These are phyloP conservation scores for Penicillium egyptiacum DNA, from an alignment of 495 filamentous ascomycete species.

Conservation along the genomic window DNA sequence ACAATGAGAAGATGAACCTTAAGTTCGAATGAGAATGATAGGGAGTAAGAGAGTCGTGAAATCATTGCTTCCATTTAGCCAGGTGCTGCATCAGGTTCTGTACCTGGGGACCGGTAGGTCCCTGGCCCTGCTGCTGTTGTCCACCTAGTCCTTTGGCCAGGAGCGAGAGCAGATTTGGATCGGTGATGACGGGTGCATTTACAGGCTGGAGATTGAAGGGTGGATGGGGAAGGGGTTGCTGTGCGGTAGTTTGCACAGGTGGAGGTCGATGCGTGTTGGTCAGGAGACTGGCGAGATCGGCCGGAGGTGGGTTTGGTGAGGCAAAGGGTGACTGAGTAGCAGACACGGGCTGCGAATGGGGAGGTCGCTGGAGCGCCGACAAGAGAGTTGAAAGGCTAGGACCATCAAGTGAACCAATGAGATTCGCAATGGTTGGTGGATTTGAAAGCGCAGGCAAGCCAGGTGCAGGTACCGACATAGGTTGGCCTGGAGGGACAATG, in stretches of 20 bases:
- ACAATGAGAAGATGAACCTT: conserved; percentile 6
- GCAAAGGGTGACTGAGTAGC: conserved; percentile 40
- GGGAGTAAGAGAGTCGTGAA: conserved; percentile 31
- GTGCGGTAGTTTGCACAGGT: conserved; percentile 35
- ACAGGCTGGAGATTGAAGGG: conserved; percentile 37
- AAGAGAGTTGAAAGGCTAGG: conserved; percentile 71
- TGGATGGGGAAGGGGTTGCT: conserved; percentile 36
- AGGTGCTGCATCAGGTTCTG: conserved; percentile 63
- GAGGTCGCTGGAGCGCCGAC: conserved; percentile 53
- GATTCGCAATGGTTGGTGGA: conserved; percentile 44
- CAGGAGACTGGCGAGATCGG: conserved; percentile 62
- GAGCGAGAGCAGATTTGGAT: conserved; percentile 48
- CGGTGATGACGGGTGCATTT: conserved; percentile 36
- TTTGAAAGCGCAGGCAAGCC: conserved; percentile 34
- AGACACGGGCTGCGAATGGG: conserved; percentile 43
- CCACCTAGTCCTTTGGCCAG: conserved; percentile 43
- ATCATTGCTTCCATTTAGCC: conserved; percentile 60
- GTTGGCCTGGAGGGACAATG: conserved; percentile 39
- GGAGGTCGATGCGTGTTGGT: conserved; percentile 48
- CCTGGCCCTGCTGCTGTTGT: conserved; percentile 45
- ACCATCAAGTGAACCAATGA: conserved; percentile 64
- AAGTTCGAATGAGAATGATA: conserved; percentile 12
- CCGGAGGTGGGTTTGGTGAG: conserved; percentile 36
- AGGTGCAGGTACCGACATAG: conserved; percentile 38
- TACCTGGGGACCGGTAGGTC: conserved; percentile 45